Conservation (phyloP, 495 filamentous ascomycete genomes). For the Hypoxylon trugodes region DNA sequence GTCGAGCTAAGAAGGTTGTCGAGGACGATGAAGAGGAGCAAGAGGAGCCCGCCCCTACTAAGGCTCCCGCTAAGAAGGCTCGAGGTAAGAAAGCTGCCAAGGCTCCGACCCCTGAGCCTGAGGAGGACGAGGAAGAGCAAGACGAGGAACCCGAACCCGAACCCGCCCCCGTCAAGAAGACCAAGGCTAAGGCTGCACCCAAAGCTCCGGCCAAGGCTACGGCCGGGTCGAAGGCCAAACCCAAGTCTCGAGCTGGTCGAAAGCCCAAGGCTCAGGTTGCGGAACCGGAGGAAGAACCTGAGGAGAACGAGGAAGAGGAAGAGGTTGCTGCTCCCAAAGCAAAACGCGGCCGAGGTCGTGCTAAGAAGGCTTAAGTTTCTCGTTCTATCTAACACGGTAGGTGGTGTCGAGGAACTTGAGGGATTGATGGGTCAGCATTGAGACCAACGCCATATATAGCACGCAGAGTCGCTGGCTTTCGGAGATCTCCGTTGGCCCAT, state of each 20-base stretch:
- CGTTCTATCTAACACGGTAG: not conserved
- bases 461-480: too few relatives aligned
- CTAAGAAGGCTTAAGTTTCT: slow-evolving; percentile 25
- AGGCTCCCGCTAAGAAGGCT: slow-evolving; percentile 46
- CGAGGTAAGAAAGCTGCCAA: slow-evolving; percentile 39
- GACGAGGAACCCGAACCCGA: slow-evolving; percentile 45
- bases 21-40: slow-evolving; percentile 43
- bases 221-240: slow-evolving; percentile 6
- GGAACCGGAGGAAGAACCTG: slow-evolving; percentile 19
- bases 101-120: slow-evolving; percentile 24
- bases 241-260: too few relatives aligned
- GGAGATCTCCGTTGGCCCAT: too few relatives aligned
- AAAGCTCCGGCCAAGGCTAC: slow-evolving; percentile 23
- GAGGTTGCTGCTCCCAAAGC: slow-evolving; percentile 32
- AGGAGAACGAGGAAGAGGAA: slow-evolving; percentile 28
- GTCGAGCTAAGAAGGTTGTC: slow-evolving; percentile 36
- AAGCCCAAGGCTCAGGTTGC: too few relatives aligned
- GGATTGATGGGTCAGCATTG: not conserved
- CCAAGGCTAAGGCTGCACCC: slow-evolving; percentile 16
- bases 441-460: too few relatives aligned
- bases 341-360: slow-evolving; percentile 35
- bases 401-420: not conserved
- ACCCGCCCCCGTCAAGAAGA: slow-evolving; percentile 25
- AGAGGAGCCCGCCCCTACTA: slow-evolving; percentile 47
- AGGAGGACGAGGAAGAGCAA: slow-evolving; percentile 44